Evolutionary conservation across 306 rosid species (phyloP), one percentile per base, ranked within the genome.

Genomic region (Prunus mira): DNA sequence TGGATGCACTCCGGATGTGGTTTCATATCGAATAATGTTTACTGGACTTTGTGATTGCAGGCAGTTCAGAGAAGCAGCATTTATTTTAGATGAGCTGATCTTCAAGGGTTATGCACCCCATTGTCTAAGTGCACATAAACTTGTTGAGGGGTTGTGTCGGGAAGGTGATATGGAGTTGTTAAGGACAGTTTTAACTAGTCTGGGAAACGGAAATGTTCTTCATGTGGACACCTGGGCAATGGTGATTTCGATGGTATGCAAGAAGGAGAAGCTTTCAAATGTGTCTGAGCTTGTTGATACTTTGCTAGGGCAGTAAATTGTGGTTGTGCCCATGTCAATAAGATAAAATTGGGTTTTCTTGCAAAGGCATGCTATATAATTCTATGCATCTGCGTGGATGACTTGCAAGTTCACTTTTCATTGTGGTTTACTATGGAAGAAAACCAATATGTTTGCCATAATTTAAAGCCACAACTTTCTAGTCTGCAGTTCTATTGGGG

Each of bases 41-140:
- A 86, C 81, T 62, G 93, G 96, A 69, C 83, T 93, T 45, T 84
- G 88, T 69, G 63, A 38, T 45, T 83, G 79, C 64, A 79, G 57
- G 75, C 89, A 81, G 79, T 84, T 87, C 64, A 73, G 52, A 75
- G 97, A 89, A 78, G 97, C 96, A 50, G 82, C 86, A 14, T 60
- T 80, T 28, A 49, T 89, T 74, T 52, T 91, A 61, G 97, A 91
- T 41, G 96, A 91, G 88, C 89, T 89, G 98, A 45, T 91, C 47
- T 93, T 88, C 72, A 82, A 87, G 86, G 90, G 96, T 20, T 84
- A 70, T 64, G 74, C 67, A 15, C 96, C 93, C 8, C 72, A 56
- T 73, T 19, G 56, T 0, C 47, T n/a, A 25, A 85, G 86, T 67
- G 28, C 83, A 54, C 82, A 80, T 38, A 79, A 80, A 34, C 81